Percentiles rank a stretch among this genome's conserved stretches.
Conservation (phyloP, 495 filamentous ascomycete species). For the Penicillium flavigenum region DNA sequence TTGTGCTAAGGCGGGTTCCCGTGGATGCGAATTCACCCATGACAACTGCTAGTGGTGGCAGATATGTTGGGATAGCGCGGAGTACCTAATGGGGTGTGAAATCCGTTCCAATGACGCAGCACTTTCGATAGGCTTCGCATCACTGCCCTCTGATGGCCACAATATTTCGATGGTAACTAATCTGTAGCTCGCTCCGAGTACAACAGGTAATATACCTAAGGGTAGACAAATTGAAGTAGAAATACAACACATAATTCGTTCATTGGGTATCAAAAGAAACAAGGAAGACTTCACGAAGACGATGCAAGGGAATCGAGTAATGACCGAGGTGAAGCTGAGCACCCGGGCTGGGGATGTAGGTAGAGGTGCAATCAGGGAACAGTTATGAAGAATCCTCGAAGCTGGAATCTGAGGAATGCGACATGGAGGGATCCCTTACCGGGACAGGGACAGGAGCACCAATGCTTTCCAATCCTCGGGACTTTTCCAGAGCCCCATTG, state of each 20-base stretch:
- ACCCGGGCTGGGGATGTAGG: not conserved
- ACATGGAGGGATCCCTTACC: not conserved
- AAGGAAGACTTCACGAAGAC: constrained; percentile 11
- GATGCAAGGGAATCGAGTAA: not conserved
- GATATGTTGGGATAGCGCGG: too few relatives aligned
- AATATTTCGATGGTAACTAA: not conserved
- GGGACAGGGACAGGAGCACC: constrained; percentile 36
- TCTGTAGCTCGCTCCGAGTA: not conserved
- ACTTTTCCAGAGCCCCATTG: constrained; percentile 32
- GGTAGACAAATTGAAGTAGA: not conserved
- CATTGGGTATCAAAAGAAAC: constrained; percentile 30
- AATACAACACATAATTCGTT: constrained; percentile 17
- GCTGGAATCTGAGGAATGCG: constrained; percentile 24
- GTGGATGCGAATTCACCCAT: too few relatives aligned
- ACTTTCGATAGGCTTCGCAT: too few relatives aligned
- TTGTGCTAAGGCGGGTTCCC: too few relatives aligned
- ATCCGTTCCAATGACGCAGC: too few relatives aligned
- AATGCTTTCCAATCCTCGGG: constrained; percentile 45
- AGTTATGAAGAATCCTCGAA: constrained; percentile 30
- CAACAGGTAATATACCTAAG: not conserved
- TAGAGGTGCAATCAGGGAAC: not conserved
- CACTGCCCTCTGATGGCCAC: too few relatives aligned
- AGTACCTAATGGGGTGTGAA: too few relatives aligned
- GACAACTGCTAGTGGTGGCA: too few relatives aligned
- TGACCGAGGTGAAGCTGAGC: not conserved